Percentiles rank a stretch among this genome's conserved stretches.
Evolutionary conservation across 768 basidiomycete species (phyloP).

Genomic region (Mycena epipterygia): DNA sequence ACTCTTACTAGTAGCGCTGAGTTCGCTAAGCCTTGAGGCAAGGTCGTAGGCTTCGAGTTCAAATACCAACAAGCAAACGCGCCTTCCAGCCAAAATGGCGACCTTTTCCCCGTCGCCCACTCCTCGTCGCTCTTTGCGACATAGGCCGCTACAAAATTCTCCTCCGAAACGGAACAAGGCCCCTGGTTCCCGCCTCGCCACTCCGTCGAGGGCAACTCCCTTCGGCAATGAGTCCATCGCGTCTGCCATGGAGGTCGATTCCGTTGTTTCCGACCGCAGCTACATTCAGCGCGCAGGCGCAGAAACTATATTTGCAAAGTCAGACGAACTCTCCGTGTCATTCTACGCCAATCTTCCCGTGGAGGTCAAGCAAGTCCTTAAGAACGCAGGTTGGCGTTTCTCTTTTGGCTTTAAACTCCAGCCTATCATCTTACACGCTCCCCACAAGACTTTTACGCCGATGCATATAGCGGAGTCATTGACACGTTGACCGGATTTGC

Average conservation of each 20-base stretch:
- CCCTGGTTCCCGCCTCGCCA: constrained; percentile 57
- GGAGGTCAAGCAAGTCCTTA: constrained; percentile 81
- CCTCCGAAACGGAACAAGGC: constrained; percentile 48
- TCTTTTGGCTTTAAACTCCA: not conserved
- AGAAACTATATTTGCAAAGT: constrained; percentile 76
- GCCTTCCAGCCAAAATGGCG: constrained; percentile 58
- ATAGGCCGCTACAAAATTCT: constrained; percentile 43
- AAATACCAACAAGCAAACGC: constrained; percentile 26
- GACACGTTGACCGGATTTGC: constrained; percentile 82
- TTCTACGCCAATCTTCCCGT: constrained; percentile 80
- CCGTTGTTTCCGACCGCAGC: constrained; percentile 53
- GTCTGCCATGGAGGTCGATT: constrained; percentile 79
- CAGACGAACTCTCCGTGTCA: constrained; percentile 75
- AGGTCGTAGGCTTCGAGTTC: not conserved
- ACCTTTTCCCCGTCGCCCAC: constrained; percentile 73
- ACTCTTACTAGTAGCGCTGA: too few species aligned
- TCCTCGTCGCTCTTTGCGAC: constrained; percentile 67
- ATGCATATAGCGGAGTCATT: constrained; percentile 77
- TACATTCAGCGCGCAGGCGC: constrained; percentile 47
- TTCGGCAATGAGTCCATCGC: constrained; percentile 58
- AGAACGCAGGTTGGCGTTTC: constrained; percentile 69
- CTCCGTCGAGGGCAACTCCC: constrained; percentile 49
- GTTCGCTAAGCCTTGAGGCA: too few species aligned
- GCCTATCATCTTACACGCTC: constrained; percentile 7
- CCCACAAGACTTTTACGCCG: constrained; percentile 72